These are phyloP conservation scores for Russula brevipes DNA, from an alignment of 768 basidiomycete genomes.

Conservation along the genomic window DNA sequence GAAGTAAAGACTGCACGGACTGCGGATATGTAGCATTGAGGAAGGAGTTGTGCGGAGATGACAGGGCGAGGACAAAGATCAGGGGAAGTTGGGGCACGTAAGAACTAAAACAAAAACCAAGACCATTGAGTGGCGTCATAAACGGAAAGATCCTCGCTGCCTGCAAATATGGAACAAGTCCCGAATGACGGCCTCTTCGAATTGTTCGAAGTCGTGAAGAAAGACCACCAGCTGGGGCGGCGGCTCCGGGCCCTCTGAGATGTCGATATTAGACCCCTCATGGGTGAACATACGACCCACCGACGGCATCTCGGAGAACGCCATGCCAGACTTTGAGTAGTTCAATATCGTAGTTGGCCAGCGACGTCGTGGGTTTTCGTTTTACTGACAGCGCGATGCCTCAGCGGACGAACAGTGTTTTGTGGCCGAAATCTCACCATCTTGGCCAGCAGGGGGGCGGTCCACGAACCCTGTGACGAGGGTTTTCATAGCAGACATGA, in stretches of 20 bases:
- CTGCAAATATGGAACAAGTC: conserved; percentile 71
- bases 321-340: conserved; percentile 58
- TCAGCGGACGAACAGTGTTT: neutral
- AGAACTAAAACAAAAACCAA: conserved; percentile 36
- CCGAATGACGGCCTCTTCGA: conserved; percentile 56
- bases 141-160: conserved; percentile 32
- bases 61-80: conserved; percentile 58
- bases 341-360: conserved; percentile 59
- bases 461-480: conserved; percentile 24
- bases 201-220: conserved; percentile 71
- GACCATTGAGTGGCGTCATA: neutral
- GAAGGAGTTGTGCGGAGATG: conserved; percentile 51
- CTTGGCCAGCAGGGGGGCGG: conserved; percentile 18
- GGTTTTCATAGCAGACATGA: conserved; percentile 25
- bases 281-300: conserved; percentile 1
- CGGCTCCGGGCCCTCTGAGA: conserved; percentile 22
- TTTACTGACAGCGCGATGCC: conserved; percentile 34
- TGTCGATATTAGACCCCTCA: conserved; percentile 14
- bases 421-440: conserved; percentile 15
- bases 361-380: conserved; percentile 44
- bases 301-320: conserved; percentile 32
- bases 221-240: conserved; percentile 49
- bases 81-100: conserved; percentile 52
- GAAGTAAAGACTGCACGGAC: conserved; percentile 52
- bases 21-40: conserved; percentile 57